Percentiles rank a stretch among this genome's conserved stretches.
These are phyloP conservation scores for Rhazya stricta DNA, from an alignment of 257 asterid genomes.

Conservation along the genomic window DNA sequence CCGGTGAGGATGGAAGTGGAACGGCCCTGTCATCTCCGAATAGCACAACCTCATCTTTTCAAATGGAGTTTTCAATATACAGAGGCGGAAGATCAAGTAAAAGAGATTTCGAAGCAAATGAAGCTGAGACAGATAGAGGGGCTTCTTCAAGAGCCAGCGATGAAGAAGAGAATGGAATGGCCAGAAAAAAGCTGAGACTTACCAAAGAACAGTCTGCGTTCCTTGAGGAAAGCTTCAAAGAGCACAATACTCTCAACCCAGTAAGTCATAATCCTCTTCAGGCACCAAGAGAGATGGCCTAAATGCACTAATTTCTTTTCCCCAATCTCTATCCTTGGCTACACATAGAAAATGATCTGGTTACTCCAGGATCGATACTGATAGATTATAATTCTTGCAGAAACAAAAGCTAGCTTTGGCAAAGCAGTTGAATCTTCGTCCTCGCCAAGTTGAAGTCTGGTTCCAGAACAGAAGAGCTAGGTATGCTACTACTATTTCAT, in stretches of 20 bases:
- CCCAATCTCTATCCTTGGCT: too few relatives aligned
- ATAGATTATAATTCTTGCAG: slow-evolving; percentile 30
- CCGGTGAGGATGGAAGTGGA: slow-evolving; percentile 23
- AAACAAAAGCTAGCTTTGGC: slow-evolving; percentile 77
- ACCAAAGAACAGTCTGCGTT: slow-evolving; percentile 75
- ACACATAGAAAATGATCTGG: too few relatives aligned
- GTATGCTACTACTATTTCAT: slow-evolving; percentile 21
- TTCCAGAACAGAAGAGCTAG: slow-evolving; percentile 94
- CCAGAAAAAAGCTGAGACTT: slow-evolving; percentile 73
- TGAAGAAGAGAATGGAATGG: slow-evolving; percentile 50
- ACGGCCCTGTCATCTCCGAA: slow-evolving; percentile 40
- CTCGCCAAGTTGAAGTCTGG: slow-evolving; percentile 97
- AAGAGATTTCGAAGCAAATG: slow-evolving; percentile 33
- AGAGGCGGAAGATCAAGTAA: slow-evolving; percentile 22
- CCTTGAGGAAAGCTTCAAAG: slow-evolving; percentile 91
- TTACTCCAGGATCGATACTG: too few relatives aligned
- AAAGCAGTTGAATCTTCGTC: slow-evolving; percentile 78
- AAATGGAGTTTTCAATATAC: slow-evolving; percentile 43
- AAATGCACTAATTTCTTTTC: too few relatives aligned
- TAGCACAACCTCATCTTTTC: slow-evolving; percentile 48
- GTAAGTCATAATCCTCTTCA: slow-evolving; percentile 32
- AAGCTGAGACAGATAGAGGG: slow-evolving; percentile 23
- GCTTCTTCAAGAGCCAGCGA: slow-evolving; percentile 64
- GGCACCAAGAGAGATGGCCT: not conserved
- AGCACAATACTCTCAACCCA: slow-evolving; percentile 83